phyloP scores from a whole-genome alignment of 768 basidiomycete genomes.

The Pleurotus platypus region DNA sequence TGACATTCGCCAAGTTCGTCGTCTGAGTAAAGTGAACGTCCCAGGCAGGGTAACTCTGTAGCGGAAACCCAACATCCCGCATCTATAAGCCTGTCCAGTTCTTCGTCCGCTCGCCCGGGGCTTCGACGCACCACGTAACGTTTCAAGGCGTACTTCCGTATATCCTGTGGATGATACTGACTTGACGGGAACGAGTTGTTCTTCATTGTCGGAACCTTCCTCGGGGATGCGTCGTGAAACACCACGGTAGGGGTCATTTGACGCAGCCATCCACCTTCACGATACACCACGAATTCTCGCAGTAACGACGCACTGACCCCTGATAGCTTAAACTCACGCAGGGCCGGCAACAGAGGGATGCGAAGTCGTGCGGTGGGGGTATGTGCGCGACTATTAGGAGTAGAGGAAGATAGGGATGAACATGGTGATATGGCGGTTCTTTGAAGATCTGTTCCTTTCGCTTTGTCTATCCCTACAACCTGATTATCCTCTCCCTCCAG shows the following conservation, averaged over 20 bases:
- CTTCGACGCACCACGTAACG: neutral
- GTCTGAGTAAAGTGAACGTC: conserved; percentile 24
- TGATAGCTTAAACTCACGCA: conserved; percentile 18
- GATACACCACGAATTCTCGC: conserved; percentile 15
- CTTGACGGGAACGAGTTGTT: neutral
- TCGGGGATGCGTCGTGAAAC: too few relatives aligned
- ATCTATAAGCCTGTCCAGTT: conserved; percentile 35
- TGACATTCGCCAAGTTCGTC: conserved; percentile 23
- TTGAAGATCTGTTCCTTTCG: conserved; percentile 8
- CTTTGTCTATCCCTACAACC: too few relatives aligned
- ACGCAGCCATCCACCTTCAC: conserved; percentile 10
- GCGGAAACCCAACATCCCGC: conserved; percentile 25
- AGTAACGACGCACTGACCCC: conserved; percentile 17
- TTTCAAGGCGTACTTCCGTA: neutral
- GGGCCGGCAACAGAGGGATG: conserved; percentile 17
- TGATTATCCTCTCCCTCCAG: conserved; percentile 17
- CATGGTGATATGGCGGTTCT: neutral
- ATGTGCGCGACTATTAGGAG: neutral
- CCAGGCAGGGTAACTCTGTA: conserved; percentile 10
- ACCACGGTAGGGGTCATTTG: neutral
- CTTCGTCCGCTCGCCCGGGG: conserved; percentile 21
- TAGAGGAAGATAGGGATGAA: neutral
- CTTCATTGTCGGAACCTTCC: neutral
- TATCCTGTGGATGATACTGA: neutral
- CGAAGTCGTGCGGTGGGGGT: neutral